These are phyloP conservation scores for Gracilariopsis chorda DNA, from an alignment of 23 red algal genomes.

Conservation along the genomic window DNA sequence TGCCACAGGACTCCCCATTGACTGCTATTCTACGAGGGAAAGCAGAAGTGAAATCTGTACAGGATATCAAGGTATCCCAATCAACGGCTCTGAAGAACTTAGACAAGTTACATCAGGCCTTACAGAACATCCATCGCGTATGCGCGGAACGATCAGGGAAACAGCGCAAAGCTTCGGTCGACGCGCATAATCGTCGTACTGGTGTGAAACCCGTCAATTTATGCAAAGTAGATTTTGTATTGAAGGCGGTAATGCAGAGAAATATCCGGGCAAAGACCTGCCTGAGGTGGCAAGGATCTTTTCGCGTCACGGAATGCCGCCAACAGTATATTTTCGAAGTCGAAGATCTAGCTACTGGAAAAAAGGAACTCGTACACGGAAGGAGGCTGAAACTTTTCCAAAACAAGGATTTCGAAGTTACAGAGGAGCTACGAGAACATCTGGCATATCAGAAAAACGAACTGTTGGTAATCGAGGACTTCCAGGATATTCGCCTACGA, in stretches of 20 bases:
- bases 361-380: not conserved
- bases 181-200: not conserved
- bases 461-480: not conserved
- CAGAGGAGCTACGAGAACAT: not conserved
- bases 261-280: not conserved
- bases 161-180: not conserved
- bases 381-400: conserved; percentile 10
- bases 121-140: not conserved
- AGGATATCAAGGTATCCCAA: not conserved
- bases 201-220: not conserved
- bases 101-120: not conserved
- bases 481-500: not conserved
- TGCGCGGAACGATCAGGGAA: not conserved
- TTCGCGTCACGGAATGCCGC: not conserved
- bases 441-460: conserved; percentile 9
- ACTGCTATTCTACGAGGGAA: not conserved
- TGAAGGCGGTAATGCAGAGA: not conserved
- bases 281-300: conserved; percentile 17
- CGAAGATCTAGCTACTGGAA: not conserved
- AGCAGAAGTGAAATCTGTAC: not conserved
- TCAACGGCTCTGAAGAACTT: not conserved
- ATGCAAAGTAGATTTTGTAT: not conserved
- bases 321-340: conserved; percentile 6
- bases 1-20: not conserved
- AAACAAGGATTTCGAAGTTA: conserved; percentile 4